Conservation (phyloP, 495 filamentous ascomycete genomes). For the Penicillium chermesinum region DNA sequence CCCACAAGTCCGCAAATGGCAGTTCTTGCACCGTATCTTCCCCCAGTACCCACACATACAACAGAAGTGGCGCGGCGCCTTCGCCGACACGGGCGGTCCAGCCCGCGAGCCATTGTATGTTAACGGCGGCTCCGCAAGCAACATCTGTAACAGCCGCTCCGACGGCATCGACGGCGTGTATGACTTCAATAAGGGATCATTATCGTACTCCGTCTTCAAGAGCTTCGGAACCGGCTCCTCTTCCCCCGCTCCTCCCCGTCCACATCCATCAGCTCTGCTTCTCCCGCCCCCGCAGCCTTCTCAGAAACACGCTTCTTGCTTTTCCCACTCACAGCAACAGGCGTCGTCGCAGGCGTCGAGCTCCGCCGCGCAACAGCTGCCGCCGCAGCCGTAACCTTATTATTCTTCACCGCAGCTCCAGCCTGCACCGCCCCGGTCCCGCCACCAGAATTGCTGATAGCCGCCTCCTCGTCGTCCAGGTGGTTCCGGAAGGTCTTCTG, state of each 20-base stretch:
- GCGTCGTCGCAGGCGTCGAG: slow-evolving; percentile 24
- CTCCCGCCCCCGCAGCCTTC: slow-evolving; percentile 8
- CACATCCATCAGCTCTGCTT: slow-evolving; percentile 10
- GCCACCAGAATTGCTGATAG: slow-evolving; percentile 29
- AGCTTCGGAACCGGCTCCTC: slow-evolving; percentile 25
- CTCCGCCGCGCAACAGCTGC: slow-evolving; percentile 24
- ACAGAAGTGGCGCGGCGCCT: slow-evolving; percentile 70
- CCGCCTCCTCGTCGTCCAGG: slow-evolving; percentile 80
- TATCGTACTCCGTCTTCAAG: slow-evolving; percentile 44
- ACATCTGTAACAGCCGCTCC: slow-evolving; percentile 58
- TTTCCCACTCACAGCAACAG: slow-evolving; percentile 2
- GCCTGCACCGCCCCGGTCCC: not conserved
- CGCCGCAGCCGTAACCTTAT: slow-evolving; percentile 7
- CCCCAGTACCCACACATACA: slow-evolving; percentile 94
- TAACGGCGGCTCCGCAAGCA: slow-evolving; percentile 67
- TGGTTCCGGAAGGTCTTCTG: slow-evolving; percentile 92
- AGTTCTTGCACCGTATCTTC: slow-evolving; percentile 75
- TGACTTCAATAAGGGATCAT: slow-evolving; percentile 58
- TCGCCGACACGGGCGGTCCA: slow-evolving; percentile 43
- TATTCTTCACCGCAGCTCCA: slow-evolving; percentile 32
- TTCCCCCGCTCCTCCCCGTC: slow-evolving; percentile 23
- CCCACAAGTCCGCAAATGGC: slow-evolving; percentile 74
- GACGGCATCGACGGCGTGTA: slow-evolving; percentile 60
- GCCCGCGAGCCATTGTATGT: slow-evolving; percentile 75
- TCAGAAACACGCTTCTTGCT: slow-evolving; percentile 15